Conservation (phyloP, 345 rosid species). For the Microthlaspi erraticum region DNA sequence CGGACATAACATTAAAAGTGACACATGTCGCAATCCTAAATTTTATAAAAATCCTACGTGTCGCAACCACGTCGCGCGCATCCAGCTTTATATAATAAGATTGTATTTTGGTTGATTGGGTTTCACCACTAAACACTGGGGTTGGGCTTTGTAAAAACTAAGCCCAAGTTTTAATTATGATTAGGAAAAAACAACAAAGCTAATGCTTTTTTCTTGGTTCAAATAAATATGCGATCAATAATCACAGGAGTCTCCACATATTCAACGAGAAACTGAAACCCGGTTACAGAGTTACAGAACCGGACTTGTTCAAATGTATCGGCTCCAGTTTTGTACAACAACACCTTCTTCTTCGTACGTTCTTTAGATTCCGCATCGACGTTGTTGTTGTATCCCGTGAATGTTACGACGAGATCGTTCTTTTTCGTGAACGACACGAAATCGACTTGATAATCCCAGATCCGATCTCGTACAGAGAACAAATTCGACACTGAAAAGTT, state of each 20-base stretch:
- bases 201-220: not conserved
- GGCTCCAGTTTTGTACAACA: constrained; percentile 22
- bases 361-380: constrained; percentile 1
- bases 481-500: constrained; percentile 29
- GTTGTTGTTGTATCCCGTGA: not conserved
- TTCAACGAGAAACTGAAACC: constrained; percentile 18
- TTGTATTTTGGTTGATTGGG: not conserved
- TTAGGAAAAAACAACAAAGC: not conserved
- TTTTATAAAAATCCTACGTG: too few species aligned
- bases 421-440: constrained; percentile 31
- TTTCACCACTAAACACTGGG: not conserved
- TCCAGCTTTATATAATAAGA: too few species aligned
- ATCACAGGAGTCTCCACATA: constrained; percentile 25
- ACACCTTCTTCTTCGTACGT: constrained; percentile 14
- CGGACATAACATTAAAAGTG: too few species aligned
- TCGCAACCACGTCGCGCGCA: too few species aligned
- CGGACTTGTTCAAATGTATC: constrained; percentile 1
- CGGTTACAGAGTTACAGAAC: constrained; percentile 11
- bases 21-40: too few species aligned
- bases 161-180: too few species aligned
- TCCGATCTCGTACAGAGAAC: constrained; percentile 8
- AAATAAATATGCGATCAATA: constrained; percentile 17
- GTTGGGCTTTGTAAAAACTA: not conserved
- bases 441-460: constrained; percentile 17
- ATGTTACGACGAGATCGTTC: constrained; percentile 24